These are phyloP conservation scores for Botrytis elliptica DNA, from an alignment of 2,329 filamentous ascomycete species.

Conservation along the genomic window DNA sequence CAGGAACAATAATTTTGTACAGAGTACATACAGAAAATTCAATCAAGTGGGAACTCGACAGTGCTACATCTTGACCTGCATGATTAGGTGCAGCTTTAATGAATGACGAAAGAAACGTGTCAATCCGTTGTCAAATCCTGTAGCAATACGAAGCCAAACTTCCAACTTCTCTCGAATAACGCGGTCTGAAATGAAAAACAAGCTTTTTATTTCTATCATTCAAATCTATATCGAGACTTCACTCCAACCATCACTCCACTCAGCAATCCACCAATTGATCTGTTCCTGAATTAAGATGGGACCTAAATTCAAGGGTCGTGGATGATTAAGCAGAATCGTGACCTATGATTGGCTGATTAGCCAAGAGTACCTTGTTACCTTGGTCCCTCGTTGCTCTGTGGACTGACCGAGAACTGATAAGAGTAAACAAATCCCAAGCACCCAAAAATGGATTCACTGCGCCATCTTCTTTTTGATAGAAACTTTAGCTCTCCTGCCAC, in stretches of 20 bases:
- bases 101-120: constrained; percentile 15
- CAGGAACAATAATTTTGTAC: constrained; percentile 7
- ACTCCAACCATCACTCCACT: constrained; percentile 5
- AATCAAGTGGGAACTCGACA: constrained; percentile 4
- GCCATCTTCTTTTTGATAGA: constrained; percentile 19
- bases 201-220: constrained; percentile 3
- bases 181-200: not conserved
- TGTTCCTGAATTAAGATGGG: constrained; percentile 11
- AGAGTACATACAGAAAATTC: not conserved
- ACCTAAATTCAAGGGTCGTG: not conserved
- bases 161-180: not conserved
- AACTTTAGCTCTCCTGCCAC: constrained; percentile 22
- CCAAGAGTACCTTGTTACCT: not conserved
- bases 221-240: constrained; percentile 14
- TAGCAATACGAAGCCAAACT: not conserved
- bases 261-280: not conserved
- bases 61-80: constrained; percentile 13
- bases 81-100: constrained; percentile 4
- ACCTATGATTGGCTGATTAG: not conserved
- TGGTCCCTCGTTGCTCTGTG: not conserved
- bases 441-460: constrained; percentile 11
- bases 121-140: not conserved
- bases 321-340: not conserved
- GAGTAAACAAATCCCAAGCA: constrained; percentile 17
- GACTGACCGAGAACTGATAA: constrained; percentile 7